Evolutionary conservation across 805 yeast genomes (phyloP), one percentile per base, ranked within the genome.

Genomic region (Cyberlindnera bimundalis): DNA sequence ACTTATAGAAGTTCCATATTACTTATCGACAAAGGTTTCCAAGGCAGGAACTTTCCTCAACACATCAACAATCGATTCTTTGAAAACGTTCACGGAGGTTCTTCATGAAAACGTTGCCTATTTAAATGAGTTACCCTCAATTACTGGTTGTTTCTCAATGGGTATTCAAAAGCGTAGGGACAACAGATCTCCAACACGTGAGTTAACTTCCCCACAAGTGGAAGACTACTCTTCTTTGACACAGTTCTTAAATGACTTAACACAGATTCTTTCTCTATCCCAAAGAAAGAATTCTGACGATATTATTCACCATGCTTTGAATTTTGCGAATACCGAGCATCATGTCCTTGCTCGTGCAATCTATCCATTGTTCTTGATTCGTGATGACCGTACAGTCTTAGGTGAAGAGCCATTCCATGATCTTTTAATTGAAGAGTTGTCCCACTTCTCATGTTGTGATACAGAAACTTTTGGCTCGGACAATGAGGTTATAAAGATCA

Each of bases 351-450:
- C 81, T 2, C 68, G 90, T 44, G 84, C 84, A 2, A 51, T 80
- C 10, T 72, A 80, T 50, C 86, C 82, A 40, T 61, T 81, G 17
- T 79, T 74, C 51, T 62, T 82, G 18, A 65, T 83, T 8, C 65
- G 87, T 45, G 85, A 82, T 52, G 80, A 82, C 56, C 72, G 71
- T 39, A 64, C 78, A 1, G 64, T 84, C 2, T 50, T 80, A 18
- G 90, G 89, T 0, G 66, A 65, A 20, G 68, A 64, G 39, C 55
- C 59, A 13, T 55, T 78, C 20, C 43, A 53, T 11, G 63, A 64
- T 4, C 58, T 73, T 18, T 44, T 73, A 26, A 43, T 63, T 14
- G 62, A 65, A 25, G 73, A 74, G 43, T 57, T 83, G 43, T 63
- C 64, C 19, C 70, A 68, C 33, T 59, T 74, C 33, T 56, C 68